Evolutionary conservation across 768 basidiomycete genomes (phyloP).

Genomic region (Neoboletus magnificus): DNA sequence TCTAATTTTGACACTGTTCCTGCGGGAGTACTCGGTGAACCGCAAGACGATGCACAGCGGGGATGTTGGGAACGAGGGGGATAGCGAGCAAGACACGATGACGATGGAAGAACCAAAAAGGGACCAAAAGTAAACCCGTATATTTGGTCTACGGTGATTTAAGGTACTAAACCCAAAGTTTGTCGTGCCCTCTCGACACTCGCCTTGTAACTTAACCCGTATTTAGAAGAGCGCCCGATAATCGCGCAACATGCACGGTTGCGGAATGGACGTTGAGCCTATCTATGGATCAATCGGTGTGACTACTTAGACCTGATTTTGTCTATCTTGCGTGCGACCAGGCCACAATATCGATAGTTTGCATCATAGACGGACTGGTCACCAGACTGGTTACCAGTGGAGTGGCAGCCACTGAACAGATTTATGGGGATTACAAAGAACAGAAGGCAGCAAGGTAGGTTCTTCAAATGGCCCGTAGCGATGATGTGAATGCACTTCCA

Average conservation of each 20-base stretch:
- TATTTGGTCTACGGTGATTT: background rate
- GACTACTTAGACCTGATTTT: background rate
- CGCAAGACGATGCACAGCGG: conserved; percentile 44
- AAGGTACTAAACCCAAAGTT: background rate
- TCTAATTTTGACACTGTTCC: conserved; percentile 49
- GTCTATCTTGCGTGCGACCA: background rate
- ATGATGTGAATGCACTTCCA: background rate
- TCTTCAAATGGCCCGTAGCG: background rate
- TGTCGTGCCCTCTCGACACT: background rate
- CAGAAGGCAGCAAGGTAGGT: too few species aligned
- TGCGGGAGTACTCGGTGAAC: conserved; percentile 58
- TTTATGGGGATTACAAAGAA: background rate
- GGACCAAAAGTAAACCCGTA: background rate
- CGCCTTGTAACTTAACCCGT: background rate
- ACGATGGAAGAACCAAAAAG: background rate
- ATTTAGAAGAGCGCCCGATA: background rate
- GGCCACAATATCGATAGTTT: background rate
- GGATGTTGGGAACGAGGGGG: conserved; percentile 19
- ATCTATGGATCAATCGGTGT: background rate
- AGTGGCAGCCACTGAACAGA: background rate
- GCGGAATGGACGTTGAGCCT: background rate
- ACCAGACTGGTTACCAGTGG: too few species aligned
- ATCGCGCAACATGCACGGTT: background rate
- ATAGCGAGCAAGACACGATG: background rate
- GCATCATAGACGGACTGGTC: too few species aligned